Conservation (phyloP, 345 rosid genomes). For the Rubroshorea leprosula region DNA sequence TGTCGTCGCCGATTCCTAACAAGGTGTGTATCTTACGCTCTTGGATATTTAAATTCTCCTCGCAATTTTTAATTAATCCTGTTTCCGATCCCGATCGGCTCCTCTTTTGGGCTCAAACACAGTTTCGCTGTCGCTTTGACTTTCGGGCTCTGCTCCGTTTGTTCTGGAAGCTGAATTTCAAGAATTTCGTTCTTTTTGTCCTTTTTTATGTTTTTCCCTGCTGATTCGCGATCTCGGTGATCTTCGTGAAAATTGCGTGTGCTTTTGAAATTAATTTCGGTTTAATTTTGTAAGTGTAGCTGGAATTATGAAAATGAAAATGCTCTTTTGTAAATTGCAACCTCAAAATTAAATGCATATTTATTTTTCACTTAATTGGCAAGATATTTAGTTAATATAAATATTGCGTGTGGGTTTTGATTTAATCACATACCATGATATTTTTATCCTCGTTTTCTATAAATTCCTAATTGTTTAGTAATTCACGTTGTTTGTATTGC, state of each 20-base stretch:
- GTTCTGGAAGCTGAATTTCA: background rate
- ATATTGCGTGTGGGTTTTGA: too few species aligned
- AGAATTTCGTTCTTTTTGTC: background rate
- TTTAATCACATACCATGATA: too few species aligned
- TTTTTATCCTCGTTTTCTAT: background rate
- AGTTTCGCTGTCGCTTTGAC: background rate
- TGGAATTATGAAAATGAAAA: background rate
- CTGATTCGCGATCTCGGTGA: constrained; percentile 11
- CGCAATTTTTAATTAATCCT: background rate
- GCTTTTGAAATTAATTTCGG: background rate
- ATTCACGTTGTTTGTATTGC: constrained; percentile 5
- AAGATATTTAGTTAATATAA: constrained; percentile 9
- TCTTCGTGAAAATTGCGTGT: constrained; percentile 8
- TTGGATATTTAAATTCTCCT: background rate
- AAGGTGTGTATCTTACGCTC: background rate
- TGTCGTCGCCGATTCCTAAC: constrained; percentile 1
- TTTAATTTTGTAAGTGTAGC: constrained; percentile 8
- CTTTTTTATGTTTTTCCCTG: too few species aligned
- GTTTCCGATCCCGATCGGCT: background rate
- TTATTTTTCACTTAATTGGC: constrained; percentile 8
- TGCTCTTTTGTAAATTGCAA: background rate
- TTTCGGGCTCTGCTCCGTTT: background rate
- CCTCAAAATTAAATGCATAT: constrained; percentile 16
- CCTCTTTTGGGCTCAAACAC: background rate
- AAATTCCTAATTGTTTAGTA: background rate